Evolutionary conservation across 2,329 filamentous ascomycete genomes (phyloP).

Genomic region (Sclerotiophoma versabilis): DNA sequence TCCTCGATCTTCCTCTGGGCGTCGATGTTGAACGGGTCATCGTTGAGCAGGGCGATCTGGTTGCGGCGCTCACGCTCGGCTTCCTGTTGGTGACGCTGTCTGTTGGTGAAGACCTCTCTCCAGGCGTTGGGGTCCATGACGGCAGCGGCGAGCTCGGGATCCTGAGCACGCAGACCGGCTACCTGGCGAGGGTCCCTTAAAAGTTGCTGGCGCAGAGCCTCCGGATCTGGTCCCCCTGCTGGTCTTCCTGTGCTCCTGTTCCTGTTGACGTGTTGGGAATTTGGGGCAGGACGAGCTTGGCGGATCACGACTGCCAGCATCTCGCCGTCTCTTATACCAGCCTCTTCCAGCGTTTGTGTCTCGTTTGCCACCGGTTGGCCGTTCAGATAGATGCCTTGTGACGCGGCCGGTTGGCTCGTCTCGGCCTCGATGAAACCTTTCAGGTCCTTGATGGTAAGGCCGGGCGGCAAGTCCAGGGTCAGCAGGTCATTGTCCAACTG

Average conservation of each 20-base stretch:
- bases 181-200: slow-evolving; percentile 78
- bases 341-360: slow-evolving; percentile 79
- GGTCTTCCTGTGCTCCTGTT: slow-evolving; percentile 25
- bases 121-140: slow-evolving; percentile 80
- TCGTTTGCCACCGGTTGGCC: slow-evolving; percentile 81
- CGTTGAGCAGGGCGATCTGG: slow-evolving; percentile 84
- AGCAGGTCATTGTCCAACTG: slow-evolving; percentile 75
- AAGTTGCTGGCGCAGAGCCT: slow-evolving; percentile 82
- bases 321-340: slow-evolving; percentile 84
- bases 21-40: slow-evolving; percentile 92
- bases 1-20: slow-evolving; percentile 93
- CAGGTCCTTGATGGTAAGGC: slow-evolving; percentile 83
- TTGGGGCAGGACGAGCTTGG: slow-evolving; percentile 27
- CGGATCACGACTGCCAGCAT: slow-evolving; percentile 87
- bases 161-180: slow-evolving; percentile 72
- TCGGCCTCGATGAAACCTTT: slow-evolving; percentile 90
- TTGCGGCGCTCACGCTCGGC: slow-evolving; percentile 79
- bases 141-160: slow-evolving; percentile 78
- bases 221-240: slow-evolving; percentile 62
- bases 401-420: slow-evolving; percentile 71
- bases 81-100: slow-evolving; percentile 73
- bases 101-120: slow-evolving; percentile 72
- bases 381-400: slow-evolving; percentile 90
- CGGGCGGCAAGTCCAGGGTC: slow-evolving; percentile 79
- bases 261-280: slow-evolving; percentile 33